A percentile compares a stretch with the other conserved stretches of the same genome.
Evolutionary conservation across 208 protist genomes (phyloP).

Genomic region (Crithidia thermophila): DNA sequence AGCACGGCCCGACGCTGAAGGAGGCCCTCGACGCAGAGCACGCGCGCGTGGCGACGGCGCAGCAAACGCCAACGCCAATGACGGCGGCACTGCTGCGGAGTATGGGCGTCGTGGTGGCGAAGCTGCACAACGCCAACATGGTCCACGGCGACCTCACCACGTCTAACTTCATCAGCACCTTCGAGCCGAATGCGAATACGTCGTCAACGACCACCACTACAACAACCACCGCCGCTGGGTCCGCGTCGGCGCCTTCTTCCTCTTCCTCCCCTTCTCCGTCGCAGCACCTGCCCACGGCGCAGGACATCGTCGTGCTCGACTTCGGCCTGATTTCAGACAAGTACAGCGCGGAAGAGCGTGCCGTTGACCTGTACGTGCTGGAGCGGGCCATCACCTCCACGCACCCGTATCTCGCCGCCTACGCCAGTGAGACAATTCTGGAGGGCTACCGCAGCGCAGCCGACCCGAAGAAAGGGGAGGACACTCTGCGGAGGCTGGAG

Average conservation of each 20-base stretch:
- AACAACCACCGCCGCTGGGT: background rate
- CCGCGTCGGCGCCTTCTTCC: background rate
- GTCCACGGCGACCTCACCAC: constrained; percentile 99
- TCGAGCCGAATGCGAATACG: background rate
- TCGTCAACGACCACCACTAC: constrained; percentile 4
- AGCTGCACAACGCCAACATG: constrained; percentile 92
- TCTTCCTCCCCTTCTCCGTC: background rate
- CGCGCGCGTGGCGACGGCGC: background rate
- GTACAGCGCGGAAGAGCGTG: constrained; percentile 94
- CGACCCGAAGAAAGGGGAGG: constrained; percentile 50
- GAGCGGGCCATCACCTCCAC: constrained; percentile 96
- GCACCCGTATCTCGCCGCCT: constrained; percentile 80
- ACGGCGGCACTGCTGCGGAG: constrained; percentile 44
- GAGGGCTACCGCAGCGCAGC: constrained; percentile 62
- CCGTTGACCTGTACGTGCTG: constrained; percentile 98
- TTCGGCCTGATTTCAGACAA: constrained; percentile 96
- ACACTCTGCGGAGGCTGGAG: constrained; percentile 65
- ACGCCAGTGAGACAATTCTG: constrained; percentile 37
- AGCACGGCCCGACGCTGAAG: constrained; percentile 70
- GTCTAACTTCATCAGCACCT: constrained; percentile 94
- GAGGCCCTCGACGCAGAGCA: constrained; percentile 57
- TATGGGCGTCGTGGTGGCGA: constrained; percentile 89
- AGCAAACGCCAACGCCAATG: constrained; percentile 28
- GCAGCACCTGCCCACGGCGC: constrained; percentile 9
- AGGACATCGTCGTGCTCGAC: constrained; percentile 94